These are phyloP conservation scores for Aureobasidium sp. DNA, from an alignment of 2,329 filamentous ascomycete genomes.

Conservation along the genomic window DNA sequence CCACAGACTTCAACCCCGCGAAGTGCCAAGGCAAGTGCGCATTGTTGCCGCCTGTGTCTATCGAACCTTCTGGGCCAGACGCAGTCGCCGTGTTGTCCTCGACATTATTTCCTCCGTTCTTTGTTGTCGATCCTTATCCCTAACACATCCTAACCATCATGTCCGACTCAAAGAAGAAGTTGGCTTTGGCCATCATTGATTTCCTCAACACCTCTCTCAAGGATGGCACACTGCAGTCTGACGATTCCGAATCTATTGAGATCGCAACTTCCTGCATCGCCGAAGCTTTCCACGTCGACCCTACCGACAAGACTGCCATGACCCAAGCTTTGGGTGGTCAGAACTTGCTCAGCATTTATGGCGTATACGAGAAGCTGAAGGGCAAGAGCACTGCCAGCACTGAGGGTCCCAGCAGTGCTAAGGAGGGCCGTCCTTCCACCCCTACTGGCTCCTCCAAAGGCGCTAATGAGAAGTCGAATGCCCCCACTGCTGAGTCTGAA, in stretches of 20 bases:
- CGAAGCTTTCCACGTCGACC: conserved; percentile 91
- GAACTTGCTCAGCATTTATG: conserved; percentile 84
- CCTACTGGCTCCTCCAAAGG: conserved; percentile 38
- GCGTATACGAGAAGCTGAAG: conserved; percentile 93
- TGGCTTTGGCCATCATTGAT: conserved; percentile 94
- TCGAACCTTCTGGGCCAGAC: conserved; percentile 7
- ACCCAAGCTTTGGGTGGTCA: conserved; percentile 75
- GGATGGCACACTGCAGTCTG: conserved; percentile 79
- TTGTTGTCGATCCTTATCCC: background rate
- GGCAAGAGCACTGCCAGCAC: conserved; percentile 48
- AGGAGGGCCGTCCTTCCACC: conserved; percentile 22
- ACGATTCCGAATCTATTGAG: conserved; percentile 90
- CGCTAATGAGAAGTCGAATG: conserved; percentile 30
- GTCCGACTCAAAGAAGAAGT: conserved; percentile 63
- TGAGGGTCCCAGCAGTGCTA: conserved; percentile 33
- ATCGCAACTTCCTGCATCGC: conserved; percentile 90
- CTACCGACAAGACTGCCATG: conserved; percentile 65
- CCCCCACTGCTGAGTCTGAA: conserved; percentile 69
- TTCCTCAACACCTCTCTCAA: conserved; percentile 78
- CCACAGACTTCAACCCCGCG: conserved; percentile 13
- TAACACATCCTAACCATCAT: background rate
- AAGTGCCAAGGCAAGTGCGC: conserved; percentile 13
- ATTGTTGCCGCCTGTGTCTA: conserved; percentile 6
- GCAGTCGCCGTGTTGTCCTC: background rate
- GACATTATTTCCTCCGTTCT: background rate